These are phyloP conservation scores for Mortierella sp. DNA, from an alignment of 371 early-diverging fungal genomes.

Conservation along the genomic window DNA sequence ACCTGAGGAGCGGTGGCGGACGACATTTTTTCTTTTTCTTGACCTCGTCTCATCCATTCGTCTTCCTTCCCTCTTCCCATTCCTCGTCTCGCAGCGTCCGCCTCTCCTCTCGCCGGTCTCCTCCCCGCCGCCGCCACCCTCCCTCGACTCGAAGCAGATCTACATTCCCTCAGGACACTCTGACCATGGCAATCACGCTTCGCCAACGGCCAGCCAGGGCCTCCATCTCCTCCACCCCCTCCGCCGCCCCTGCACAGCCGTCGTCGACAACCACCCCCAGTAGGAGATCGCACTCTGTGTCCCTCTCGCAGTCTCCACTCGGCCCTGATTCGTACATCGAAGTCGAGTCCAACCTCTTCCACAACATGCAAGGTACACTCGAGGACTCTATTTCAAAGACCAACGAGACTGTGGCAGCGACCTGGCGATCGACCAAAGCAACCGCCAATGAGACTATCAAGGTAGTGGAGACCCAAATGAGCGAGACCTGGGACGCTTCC, in stretches of 20 bases:
- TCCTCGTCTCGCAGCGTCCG: neutral
- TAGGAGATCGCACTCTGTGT: neutral
- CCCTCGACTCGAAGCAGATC: too few relatives aligned
- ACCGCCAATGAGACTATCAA: slow-evolving; percentile 48
- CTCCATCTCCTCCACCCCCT: slow-evolving; percentile 17
- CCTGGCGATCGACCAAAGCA: slow-evolving; percentile 54
- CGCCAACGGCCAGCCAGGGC: slow-evolving; percentile 39
- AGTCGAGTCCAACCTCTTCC: slow-evolving; percentile 50
- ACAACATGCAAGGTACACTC: slow-evolving; percentile 49
- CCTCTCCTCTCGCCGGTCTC: neutral
- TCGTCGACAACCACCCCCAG: slow-evolving; percentile 2
- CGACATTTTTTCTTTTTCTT: neutral
- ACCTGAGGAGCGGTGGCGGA: neutral
- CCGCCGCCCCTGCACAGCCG: slow-evolving; percentile 11
- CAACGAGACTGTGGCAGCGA: slow-evolving; percentile 51
- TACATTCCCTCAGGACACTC: slow-evolving; percentile 5
- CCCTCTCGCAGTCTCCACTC: slow-evolving; percentile 12
- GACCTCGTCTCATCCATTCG: slow-evolving; percentile 9
- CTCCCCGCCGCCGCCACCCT: too few relatives aligned
- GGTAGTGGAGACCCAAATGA: slow-evolving; percentile 50
- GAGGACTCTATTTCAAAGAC: slow-evolving; percentile 44
- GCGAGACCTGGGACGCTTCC: slow-evolving; percentile 67
- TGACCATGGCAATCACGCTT: slow-evolving; percentile 34
- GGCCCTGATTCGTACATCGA: slow-evolving; percentile 43
- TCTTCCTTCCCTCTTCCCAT: slow-evolving; percentile 4